Percentiles rank a stretch among this genome's conserved stretches.
Evolutionary conservation across 2,329 filamentous ascomycete species (phyloP).

Genomic region (Xylaria hypoxylon): DNA sequence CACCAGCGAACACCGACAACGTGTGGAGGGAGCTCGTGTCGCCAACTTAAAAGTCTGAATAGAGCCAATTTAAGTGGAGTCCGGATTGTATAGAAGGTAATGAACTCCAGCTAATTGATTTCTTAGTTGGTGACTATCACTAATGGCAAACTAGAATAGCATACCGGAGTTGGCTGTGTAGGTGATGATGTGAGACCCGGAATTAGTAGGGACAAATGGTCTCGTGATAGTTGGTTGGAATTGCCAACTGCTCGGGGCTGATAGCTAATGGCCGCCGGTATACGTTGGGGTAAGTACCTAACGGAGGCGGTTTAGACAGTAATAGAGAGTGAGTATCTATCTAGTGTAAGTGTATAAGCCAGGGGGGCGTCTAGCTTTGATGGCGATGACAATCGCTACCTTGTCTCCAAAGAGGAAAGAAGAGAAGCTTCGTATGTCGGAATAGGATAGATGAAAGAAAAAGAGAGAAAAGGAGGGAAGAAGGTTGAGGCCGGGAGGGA

Average conservation of each 20-base stretch:
- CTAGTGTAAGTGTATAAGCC: conserved; percentile 10
- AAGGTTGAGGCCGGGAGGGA: conserved; percentile 47
- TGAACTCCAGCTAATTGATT: background rate
- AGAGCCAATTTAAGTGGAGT: conserved; percentile 4
- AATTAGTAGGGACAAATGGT: background rate
- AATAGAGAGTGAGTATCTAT: conserved; percentile 11
- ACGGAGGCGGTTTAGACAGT: background rate
- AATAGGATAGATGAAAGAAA: conserved; percentile 31
- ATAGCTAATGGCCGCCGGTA: conserved; percentile 16
- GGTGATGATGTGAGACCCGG: background rate
- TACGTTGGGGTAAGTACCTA: background rate
- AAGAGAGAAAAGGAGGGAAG: conserved; percentile 41
- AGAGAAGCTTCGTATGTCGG: conserved; percentile 32
- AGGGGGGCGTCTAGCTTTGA: conserved; percentile 17
- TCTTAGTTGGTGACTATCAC: conserved; percentile 17
- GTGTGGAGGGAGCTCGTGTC: conserved; percentile 16
- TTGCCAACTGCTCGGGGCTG: conserved; percentile 16
- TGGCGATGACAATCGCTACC: conserved; percentile 19
- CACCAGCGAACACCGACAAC: conserved; percentile 38
- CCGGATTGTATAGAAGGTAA: conserved; percentile 9
- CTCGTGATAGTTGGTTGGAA: conserved; percentile 8
- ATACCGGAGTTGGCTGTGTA: conserved; percentile 16
- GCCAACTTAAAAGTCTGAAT: conserved; percentile 38
- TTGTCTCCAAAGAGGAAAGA: conserved; percentile 28
- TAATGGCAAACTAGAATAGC: conserved; percentile 2